These are phyloP conservation scores for Penicillium oxalicum DNA, from an alignment of 2,329 filamentous ascomycete species.

Conservation along the genomic window DNA sequence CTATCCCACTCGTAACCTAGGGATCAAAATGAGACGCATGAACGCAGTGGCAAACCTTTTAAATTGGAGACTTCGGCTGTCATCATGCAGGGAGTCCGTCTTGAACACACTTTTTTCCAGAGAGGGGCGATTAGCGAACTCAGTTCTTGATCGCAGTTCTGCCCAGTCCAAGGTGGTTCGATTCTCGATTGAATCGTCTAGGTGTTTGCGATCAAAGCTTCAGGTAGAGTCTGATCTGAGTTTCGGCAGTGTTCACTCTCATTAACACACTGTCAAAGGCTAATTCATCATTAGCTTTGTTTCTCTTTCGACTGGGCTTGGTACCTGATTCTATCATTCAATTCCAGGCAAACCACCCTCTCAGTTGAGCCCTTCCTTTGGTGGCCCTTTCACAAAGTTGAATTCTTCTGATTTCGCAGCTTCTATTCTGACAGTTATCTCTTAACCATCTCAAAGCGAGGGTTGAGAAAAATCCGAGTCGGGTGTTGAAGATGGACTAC, in stretches of 20 bases:
- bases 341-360: no score
- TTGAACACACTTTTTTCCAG: conserved; percentile 9
- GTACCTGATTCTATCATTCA: no score
- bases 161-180: conserved; percentile 6
- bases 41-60: conserved; percentile 7
- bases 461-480: no score
- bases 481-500: conserved; percentile 13
- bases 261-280: no score
- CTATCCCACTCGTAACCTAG: conserved; percentile 3
- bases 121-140: conserved; percentile 16
- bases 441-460: no score
- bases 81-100: conserved; percentile 14
- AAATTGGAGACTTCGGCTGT: conserved; percentile 16
- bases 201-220: not conserved
- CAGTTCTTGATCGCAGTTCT: conserved; percentile 6
- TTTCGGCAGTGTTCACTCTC: not conserved
- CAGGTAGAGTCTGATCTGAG: not conserved
- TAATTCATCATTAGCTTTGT: no score
- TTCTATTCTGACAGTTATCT: not conserved
- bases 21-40: conserved; percentile 13
- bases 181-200: conserved; percentile 10
- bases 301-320: no score
- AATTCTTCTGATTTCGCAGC: not conserved
- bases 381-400: no score
- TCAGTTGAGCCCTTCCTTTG: no score